Conservation (phyloP, 306 rosid species). For the Hylodesmum podocarpum region DNA sequence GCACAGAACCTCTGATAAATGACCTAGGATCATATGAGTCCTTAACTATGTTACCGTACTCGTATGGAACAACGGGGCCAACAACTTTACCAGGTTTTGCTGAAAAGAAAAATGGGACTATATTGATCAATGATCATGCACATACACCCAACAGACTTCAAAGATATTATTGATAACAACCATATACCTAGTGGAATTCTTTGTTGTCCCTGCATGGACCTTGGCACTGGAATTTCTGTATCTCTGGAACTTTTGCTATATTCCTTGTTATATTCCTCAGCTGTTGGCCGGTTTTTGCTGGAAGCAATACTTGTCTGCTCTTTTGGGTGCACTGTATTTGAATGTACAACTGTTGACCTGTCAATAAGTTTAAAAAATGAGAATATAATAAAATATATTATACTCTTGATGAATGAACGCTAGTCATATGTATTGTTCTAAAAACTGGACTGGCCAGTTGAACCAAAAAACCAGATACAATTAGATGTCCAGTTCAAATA, state of each 20-base stretch:
- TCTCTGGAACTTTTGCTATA: slow-evolving; percentile 54
- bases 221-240: slow-evolving; percentile 51
- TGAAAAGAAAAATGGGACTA: slow-evolving; percentile 32
- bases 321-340: slow-evolving; percentile 60
- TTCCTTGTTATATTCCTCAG: slow-evolving; percentile 54
- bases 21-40: slow-evolving; percentile 81
- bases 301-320: slow-evolving; percentile 55
- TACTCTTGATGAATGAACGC: neutral
- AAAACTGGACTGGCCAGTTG: neutral
- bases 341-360: slow-evolving; percentile 92
- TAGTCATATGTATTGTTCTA: neutral
- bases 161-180: neutral
- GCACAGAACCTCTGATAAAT: slow-evolving; percentile 57
- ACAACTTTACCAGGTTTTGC: slow-evolving; percentile 90
- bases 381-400: neutral
- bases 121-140: neutral
- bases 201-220: slow-evolving; percentile 62
- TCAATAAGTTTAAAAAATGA: slow-evolving; percentile 18
- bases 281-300: slow-evolving; percentile 47
- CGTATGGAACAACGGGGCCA: slow-evolving; percentile 77
- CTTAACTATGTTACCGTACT: slow-evolving; percentile 54
- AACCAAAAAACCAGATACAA: too few species aligned
- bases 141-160: neutral
- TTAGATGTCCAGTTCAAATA: too few species aligned
- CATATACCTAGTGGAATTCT: slow-evolving; percentile 68